Evolutionary conservation across 148 eudicot genomes (phyloP).

Genomic region (Diospyros lotus): DNA sequence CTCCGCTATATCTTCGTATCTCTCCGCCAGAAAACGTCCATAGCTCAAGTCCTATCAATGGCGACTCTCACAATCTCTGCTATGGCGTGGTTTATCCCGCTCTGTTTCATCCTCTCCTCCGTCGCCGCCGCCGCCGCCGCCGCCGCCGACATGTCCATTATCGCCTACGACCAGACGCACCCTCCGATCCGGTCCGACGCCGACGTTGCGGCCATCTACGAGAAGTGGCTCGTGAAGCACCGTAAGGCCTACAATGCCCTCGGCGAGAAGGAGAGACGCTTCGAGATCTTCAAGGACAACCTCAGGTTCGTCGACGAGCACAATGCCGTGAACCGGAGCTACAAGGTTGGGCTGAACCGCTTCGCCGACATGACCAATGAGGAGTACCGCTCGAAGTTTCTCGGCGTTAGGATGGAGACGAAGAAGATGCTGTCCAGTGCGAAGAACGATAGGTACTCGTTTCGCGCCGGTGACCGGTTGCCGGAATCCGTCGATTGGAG

Average conservation of each 20-base stretch:
- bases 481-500: constrained; percentile 81
- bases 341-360: constrained; percentile 53
- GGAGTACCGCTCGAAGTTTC: constrained; percentile 50
- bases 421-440: constrained; percentile 7
- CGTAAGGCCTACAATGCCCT: constrained; percentile 49
- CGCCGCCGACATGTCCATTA: constrained; percentile 66
- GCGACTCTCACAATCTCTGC: constrained; percentile 7
- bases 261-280: constrained; percentile 63
- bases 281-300: constrained; percentile 69
- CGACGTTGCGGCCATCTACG: constrained; percentile 42
- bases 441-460: constrained; percentile 39
- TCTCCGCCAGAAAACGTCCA: too few relatives aligned
- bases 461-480: constrained; percentile 46
- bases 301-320: constrained; percentile 46
- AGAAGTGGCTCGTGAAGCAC: constrained; percentile 62
- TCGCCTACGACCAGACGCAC: constrained; percentile 45
- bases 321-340: constrained; percentile 31
- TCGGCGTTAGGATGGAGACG: constrained; percentile 34
- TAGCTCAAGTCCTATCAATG: constrained; percentile 7
- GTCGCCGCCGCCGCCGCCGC: constrained; percentile 48
- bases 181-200: constrained; percentile 27
- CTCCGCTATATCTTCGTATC: too few relatives aligned
- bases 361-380: constrained; percentile 83
- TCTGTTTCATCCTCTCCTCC: constrained; percentile 33
- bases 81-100: constrained; percentile 12